Conservation (phyloP, 108 stramenopile genomes). For the Fragilaria radians region DNA sequence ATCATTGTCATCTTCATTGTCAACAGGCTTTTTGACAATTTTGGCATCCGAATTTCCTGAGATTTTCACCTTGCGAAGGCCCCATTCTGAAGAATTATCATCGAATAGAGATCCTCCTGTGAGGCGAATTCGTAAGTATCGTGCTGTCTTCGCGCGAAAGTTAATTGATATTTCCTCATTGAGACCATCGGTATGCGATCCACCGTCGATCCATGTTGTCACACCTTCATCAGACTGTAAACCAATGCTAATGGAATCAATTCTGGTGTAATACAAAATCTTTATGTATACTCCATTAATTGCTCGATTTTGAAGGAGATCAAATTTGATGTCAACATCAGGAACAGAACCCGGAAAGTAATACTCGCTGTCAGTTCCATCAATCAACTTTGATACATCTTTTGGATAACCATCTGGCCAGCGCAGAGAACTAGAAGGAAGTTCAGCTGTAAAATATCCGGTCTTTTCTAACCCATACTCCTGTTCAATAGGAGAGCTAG, state of each 20-base stretch:
- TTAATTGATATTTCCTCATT: background rate
- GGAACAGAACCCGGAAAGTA: background rate
- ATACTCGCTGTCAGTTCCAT: constrained; percentile 1
- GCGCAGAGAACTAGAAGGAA: background rate
- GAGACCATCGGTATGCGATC: background rate
- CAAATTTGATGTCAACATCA: constrained; percentile 5
- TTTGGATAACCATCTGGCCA: background rate
- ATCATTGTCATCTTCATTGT: constrained; percentile 1
- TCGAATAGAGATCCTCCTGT: too few relatives aligned
- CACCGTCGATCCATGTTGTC: background rate
- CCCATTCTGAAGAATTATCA: constrained; percentile 4
- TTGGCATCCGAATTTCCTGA: background rate
- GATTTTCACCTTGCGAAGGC: constrained; percentile 4
- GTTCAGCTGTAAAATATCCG: background rate
- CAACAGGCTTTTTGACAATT: background rate
- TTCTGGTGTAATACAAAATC: constrained; percentile 2
- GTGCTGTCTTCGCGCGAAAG: background rate
- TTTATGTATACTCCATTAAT: background rate
- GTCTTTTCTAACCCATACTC: background rate
- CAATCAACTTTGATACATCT: constrained; percentile 1
- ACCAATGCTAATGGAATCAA: constrained; percentile 1
- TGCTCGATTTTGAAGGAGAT: background rate
- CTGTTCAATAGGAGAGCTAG: background rate
- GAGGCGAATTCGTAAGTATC: background rate
- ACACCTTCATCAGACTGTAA: constrained; percentile 3